Base-by-base conservation (phyloP, 768 basidiomycete genomes). In the Mycena crocata region DNA sequence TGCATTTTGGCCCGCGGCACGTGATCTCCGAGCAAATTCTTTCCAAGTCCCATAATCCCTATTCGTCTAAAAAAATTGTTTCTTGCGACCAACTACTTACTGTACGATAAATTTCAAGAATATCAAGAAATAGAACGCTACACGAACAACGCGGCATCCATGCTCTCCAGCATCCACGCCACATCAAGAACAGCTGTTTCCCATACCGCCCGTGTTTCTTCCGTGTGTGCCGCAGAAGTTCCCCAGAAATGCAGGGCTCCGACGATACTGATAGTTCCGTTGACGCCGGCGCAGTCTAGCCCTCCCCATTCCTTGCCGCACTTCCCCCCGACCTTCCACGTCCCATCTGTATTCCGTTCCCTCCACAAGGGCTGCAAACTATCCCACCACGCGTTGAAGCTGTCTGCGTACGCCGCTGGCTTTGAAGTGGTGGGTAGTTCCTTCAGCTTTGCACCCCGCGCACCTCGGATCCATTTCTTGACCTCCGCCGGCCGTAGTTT, bases 221-320 rank as follows among this genome's bases (percentile, higher is more conserved):
- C 2, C 5, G 26, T 21, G 54, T 10, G 14, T n/a, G n/a, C n/a
- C n/a, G n/a, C n/a, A n/a, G n/a, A n/a, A n/a, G 31, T 9, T 2
- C 54, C 54, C 54, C 54, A 56, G 26, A 56, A 56, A 42, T 56
- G 42, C 28, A 56, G 28, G 13, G 7, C 54, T 40, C 26, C 54
- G 3, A 42, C 54, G 2, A 21, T 40, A 23, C 54, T 56, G 9
- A 56, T 3, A 15, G 14, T 17, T 8, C 54, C 39, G 17, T 56
- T 56, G 2, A 6, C 23, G 5, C 54, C 54, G 4, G 39, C 7
- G 21, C 28, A 40, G 15, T 40, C 54, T 28, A 56, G 6, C 1
- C 19, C 5, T 12, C 19, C 39, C 54, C 54, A 56, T 10, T 42
- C 44, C 10, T 6, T 15, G 9, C 31, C 44, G 26, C 14, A n/a